These are phyloP conservation scores for Lipomyces kockii DNA, from an alignment of 805 yeast genomes.

Conservation along the genomic window DNA sequence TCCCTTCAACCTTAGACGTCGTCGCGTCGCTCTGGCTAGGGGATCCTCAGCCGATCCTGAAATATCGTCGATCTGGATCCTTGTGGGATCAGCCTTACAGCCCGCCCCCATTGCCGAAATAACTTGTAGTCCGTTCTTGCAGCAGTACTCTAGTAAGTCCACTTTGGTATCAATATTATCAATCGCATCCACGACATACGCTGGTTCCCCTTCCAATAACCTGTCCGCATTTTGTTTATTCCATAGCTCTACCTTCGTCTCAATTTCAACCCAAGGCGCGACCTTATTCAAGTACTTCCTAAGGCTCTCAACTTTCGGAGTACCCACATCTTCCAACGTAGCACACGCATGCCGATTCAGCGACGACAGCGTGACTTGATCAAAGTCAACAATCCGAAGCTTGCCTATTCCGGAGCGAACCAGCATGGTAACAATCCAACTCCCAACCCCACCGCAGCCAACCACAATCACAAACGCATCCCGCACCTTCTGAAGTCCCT, in stretches of 20 bases:
- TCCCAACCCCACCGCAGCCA: constrained; percentile 99
- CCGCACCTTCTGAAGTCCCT: constrained; percentile 77
- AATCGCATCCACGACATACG: constrained; percentile 89
- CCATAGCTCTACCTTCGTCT: constrained; percentile 80
- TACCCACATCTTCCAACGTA: constrained; percentile 87
- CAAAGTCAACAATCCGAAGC: constrained; percentile 86
- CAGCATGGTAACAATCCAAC: constrained; percentile 91
- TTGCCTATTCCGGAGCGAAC: constrained; percentile 87
- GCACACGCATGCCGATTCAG: constrained; percentile 96
- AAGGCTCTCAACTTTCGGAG: constrained; percentile 82
- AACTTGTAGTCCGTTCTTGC: constrained; percentile 63
- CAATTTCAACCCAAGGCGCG: constrained; percentile 94
- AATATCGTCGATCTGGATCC: constrained; percentile 87
- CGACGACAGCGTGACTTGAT: constrained; percentile 91
- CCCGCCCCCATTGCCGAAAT: constrained; percentile 97
- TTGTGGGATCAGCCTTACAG: constrained; percentile 91
- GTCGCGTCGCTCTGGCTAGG: constrained; percentile 81
- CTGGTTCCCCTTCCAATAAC: constrained; percentile 63
- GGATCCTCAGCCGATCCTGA: constrained; percentile 94
- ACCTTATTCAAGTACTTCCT: constrained; percentile 67
- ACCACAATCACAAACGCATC: constrained; percentile 73
- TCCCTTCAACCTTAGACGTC: constrained; percentile 80
- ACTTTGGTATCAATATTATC: constrained; percentile 98
- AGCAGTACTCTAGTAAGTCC: constrained; percentile 77
- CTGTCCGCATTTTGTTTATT: constrained; percentile 63